Percentiles rank a stretch among this genome's conserved stretches.
Evolutionary conservation across 306 rosid species (phyloP).

Genomic region (Quercus glauca): DNA sequence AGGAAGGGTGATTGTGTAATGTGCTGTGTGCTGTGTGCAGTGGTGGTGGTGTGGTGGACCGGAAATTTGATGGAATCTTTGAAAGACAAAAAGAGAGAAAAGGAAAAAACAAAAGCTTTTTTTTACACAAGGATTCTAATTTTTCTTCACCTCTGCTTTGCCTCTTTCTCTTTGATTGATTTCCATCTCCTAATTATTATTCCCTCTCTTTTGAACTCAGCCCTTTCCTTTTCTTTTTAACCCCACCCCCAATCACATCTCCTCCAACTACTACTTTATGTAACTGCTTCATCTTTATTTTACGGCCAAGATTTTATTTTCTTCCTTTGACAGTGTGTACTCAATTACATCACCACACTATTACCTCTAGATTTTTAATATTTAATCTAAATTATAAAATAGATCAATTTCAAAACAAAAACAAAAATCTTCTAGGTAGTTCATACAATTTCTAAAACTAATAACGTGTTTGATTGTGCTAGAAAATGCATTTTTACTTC

Average conservation of each 20-base stretch:
- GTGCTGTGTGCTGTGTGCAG: conserved; percentile 30
- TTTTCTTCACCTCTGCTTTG: conserved; percentile 1
- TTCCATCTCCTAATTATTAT: not conserved
- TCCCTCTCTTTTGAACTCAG: not conserved
- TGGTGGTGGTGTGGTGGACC: conserved; percentile 58
- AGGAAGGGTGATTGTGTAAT: conserved; percentile 35
- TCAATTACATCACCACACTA: too few species aligned
- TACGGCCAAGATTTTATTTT: not conserved
- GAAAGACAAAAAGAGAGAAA: conserved; percentile 33
- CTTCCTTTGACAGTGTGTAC: too few species aligned
- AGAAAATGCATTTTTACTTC: not conserved
- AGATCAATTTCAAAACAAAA: too few species aligned
- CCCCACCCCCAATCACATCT: not conserved
- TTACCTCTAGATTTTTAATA: too few species aligned
- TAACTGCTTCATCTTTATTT: too few species aligned
- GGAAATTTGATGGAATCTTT: conserved; percentile 78
- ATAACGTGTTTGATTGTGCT: too few species aligned
- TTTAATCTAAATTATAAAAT: too few species aligned
- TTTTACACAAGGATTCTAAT: not conserved
- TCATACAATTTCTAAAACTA: not conserved
- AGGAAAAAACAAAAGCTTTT: not conserved
- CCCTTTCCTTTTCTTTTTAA: not conserved
- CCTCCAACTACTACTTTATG: not conserved
- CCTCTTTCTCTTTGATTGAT: not conserved
- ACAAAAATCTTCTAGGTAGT: too few species aligned